Percentiles rank a stretch among this genome's conserved stretches.
Conservation (phyloP, 768 basidiomycete genomes). For the Russula vinacea region DNA sequence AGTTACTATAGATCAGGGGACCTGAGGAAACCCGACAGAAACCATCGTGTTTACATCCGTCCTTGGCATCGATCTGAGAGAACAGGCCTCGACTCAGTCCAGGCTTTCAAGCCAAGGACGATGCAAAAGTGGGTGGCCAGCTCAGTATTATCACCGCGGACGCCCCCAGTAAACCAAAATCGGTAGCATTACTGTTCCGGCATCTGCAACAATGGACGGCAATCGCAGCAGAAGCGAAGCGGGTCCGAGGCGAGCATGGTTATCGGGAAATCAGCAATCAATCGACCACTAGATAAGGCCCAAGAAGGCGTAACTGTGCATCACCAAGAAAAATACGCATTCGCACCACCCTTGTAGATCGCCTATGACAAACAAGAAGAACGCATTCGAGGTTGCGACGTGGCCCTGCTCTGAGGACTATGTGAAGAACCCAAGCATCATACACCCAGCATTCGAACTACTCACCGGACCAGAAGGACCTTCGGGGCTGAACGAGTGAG, state of each 20-base stretch:
- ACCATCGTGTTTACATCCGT: no score
- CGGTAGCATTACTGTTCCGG: no score
- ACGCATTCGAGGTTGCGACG: conserved; percentile 9
- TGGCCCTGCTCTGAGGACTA: conserved; percentile 23
- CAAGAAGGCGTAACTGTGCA: not conserved
- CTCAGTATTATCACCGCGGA: no score
- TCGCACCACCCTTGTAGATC: not conserved
- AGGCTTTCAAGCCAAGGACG: no score
- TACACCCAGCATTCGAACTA: conserved; percentile 7
- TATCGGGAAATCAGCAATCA: not conserved
- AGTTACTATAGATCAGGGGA: no score
- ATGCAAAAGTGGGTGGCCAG: no score
- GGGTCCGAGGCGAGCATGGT: not conserved
- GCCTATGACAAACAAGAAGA: not conserved
- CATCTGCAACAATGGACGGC: no score
- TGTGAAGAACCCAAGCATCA: conserved; percentile 2
- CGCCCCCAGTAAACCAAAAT: no score
- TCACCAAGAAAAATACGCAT: not conserved
- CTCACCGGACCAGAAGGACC: conserved; percentile 6
- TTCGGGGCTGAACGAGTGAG: conserved; percentile 12
- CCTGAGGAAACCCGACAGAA: no score
- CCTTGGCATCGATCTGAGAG: no score
- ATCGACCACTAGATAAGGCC: not conserved
- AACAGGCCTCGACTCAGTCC: no score
- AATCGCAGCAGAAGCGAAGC: not conserved